phyloP scores from a whole-genome alignment of 2,329 filamentous ascomycete species.

The Phialophora chinensis region DNA sequence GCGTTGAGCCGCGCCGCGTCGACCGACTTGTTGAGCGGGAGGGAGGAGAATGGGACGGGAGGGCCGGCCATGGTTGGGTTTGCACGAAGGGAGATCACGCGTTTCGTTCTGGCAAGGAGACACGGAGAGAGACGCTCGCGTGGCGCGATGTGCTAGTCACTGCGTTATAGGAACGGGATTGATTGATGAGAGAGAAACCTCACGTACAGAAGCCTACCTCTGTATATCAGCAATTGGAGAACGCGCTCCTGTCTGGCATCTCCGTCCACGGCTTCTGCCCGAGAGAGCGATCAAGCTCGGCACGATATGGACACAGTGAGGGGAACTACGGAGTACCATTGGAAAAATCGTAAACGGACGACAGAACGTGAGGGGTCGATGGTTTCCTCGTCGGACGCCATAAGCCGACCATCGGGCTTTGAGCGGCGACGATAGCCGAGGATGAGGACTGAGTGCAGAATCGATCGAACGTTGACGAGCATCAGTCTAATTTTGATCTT shows the following conservation, averaged over 20 bases:
- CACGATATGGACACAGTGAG: slow-evolving; percentile 5
- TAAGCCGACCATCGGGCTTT: slow-evolving; percentile 7
- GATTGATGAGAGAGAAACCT: not conserved
- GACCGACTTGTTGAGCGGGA: slow-evolving; percentile 58
- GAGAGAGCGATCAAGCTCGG: slow-evolving; percentile 8
- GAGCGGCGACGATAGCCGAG: slow-evolving; percentile 8
- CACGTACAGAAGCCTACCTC: not conserved
- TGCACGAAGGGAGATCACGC: too few species aligned
- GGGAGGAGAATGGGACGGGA: slow-evolving; percentile 42
- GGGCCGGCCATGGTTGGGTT: slow-evolving; percentile 34
- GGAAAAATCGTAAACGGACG: not conserved
- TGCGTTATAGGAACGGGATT: not conserved
- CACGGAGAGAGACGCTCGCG: not conserved
- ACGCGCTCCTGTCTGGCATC: not conserved
- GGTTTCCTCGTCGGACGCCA: not conserved
- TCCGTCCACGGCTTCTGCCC: slow-evolving; percentile 10
- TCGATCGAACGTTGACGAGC: not conserved
- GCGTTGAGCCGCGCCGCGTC: slow-evolving; percentile 53
- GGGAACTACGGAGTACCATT: not conserved
- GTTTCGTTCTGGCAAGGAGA: not conserved
- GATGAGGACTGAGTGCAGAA: not conserved
- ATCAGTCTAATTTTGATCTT: not conserved
- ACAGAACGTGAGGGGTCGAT: not conserved
- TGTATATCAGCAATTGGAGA: slow-evolving; percentile 11
- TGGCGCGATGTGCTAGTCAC: not conserved